Conservation (phyloP, 1,284 basidiomycete species). For the Ceratobasidium sp. region DNA sequence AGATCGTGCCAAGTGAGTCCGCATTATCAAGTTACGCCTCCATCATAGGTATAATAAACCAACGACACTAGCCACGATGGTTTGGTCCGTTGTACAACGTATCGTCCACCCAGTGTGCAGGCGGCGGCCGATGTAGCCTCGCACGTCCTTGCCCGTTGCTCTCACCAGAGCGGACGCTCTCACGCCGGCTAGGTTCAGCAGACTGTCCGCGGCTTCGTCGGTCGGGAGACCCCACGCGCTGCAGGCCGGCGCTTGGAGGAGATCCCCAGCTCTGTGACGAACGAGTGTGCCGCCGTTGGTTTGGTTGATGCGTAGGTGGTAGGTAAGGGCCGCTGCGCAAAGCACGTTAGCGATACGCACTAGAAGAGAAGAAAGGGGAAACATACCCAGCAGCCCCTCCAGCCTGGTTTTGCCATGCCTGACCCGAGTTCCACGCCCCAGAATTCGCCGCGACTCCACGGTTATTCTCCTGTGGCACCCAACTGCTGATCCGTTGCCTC, state of each 20-base stretch:
- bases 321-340: constrained; percentile 30
- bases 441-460: background rate
- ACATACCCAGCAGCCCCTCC: constrained; percentile 38
- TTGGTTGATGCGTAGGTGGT: constrained; percentile 31
- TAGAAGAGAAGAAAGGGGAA: background rate
- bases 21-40: background rate
- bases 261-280: constrained; percentile 29
- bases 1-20: constrained; percentile 4
- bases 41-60: background rate
- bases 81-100: constrained; percentile 35
- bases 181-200: constrained; percentile 23
- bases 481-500: constrained; percentile 37
- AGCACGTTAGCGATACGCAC: background rate
- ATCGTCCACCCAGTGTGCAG: constrained; percentile 41
- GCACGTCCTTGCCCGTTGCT: constrained; percentile 23
- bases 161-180: constrained; percentile 12
- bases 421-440: constrained; percentile 34
- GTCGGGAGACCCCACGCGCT: background rate
- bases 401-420: constrained; percentile 32
- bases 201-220: constrained; percentile 28
- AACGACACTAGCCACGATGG: constrained; percentile 25
- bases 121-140: constrained; percentile 13
- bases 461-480: constrained; percentile 26
- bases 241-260: constrained; percentile 1
- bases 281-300: constrained; percentile 37